Base-by-base conservation (phyloP, 345 rosid genomes). In the Corymbia maculata region DNA sequence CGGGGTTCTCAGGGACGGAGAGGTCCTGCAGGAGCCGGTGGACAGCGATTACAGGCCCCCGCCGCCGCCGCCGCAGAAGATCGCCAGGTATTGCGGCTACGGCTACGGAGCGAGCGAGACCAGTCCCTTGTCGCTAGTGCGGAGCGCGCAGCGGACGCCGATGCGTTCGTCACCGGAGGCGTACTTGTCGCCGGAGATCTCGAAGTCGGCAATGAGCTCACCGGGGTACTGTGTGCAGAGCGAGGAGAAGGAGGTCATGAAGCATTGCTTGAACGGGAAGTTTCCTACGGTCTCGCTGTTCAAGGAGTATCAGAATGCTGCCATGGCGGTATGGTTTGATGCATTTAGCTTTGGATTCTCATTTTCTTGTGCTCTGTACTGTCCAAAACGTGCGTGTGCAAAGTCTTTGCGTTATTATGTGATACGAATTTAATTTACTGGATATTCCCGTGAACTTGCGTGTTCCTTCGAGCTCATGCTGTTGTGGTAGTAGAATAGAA, bases 251-350 rank as follows among this genome's bases (percentile, higher is more conserved):
- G 95, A 91, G 86, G 91, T 90, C 87, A 87, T 86, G 95, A 90
- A 92, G 89, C 99, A 96, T 88, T 93, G 99, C 90, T 93, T 98
- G 91, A 90, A 91, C 9, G 96, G 95, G 88, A 96, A 90, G 90
- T 97, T 98, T 90, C 99, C 98, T 53, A 92, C 99, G 3, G 98
- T 96, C 90, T 92, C 95, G 50, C 91, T 98, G 87, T 97, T 98
- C 91, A 98, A 97, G 92, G 98, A 98, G 82, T 96, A 92, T 55
- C 99, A 97, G 91, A 95, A 96, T 59, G 92, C 98, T 68, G 99
- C 99, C 47, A 94, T 96, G 96, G 97, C 94, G 96, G 99, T 97
- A 94, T n/a, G 4, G 49, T 10, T 19, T 6, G 49, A 42, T 87
- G 57, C 85, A 14, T 87, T 64, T 45, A 44, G 84, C 28, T 75